These are phyloP conservation scores for Ephemerocybe angulata DNA, from an alignment of 768 basidiomycete genomes.

Conservation along the genomic window DNA sequence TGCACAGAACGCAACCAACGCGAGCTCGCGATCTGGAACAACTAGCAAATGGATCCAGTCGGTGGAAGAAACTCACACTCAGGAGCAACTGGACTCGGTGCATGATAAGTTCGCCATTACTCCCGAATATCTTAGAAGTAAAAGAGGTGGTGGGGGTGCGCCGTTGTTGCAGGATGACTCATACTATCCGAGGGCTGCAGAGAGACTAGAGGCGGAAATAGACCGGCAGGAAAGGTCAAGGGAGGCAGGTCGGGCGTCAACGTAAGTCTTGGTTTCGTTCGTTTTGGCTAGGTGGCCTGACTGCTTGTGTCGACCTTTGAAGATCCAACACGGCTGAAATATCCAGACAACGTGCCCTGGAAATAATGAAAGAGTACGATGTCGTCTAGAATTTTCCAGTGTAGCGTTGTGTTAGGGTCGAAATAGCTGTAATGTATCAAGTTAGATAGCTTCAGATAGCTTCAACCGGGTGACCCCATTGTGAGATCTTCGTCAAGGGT, in stretches of 20 bases:
- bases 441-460: too few relatives aligned
- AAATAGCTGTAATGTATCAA: too few relatives aligned
- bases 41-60: neutral
- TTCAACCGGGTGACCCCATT: too few relatives aligned
- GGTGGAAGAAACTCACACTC: neutral
- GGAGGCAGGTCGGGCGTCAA: too few relatives aligned
- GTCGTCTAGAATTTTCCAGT: neutral
- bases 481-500: too few relatives aligned
- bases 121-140: too few relatives aligned
- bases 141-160: neutral
- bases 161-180: neutral
- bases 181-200: neutral
- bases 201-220: too few relatives aligned
- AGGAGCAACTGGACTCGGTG: neutral
- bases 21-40: too few relatives aligned
- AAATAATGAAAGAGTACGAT: neutral
- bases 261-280: too few relatives aligned
- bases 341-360: neutral
- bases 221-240: too few relatives aligned
- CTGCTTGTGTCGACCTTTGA: neutral
- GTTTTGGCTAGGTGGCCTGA: neutral
- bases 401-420: neutral
- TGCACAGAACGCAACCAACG: too few relatives aligned
- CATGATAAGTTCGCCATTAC: neutral
- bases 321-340: neutral